A percentile compares a stretch with the other conserved stretches of the same genome.
Conservation (phyloP, 2,329 filamentous ascomycete species). For the Phyllosticta citribraziliensis region DNA sequence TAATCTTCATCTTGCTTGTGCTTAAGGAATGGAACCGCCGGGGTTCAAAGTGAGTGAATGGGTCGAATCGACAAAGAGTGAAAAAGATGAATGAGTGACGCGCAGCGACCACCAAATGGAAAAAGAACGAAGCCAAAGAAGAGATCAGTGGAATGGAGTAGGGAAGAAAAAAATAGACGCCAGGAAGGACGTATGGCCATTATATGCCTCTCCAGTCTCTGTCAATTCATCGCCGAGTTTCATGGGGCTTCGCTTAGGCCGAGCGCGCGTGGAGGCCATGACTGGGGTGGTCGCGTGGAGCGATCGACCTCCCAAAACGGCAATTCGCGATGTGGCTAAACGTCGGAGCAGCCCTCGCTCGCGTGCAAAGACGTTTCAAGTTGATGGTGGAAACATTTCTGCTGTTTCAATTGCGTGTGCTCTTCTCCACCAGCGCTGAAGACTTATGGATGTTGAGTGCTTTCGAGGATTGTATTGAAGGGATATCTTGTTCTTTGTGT, state of each 20-base stretch:
- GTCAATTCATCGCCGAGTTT: not conserved
- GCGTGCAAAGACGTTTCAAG: constrained; percentile 5
- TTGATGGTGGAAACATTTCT: constrained; percentile 4
- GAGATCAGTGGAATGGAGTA: not conserved
- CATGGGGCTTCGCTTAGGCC: constrained; percentile 7
- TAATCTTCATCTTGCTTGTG: constrained; percentile 20
- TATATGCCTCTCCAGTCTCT: not conserved
- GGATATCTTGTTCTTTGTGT: too few species aligned
- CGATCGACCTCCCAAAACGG: constrained; percentile 2
- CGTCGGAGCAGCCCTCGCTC: not conserved
- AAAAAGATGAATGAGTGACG: constrained; percentile 4
- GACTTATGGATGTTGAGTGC: not conserved
- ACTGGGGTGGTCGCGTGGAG: not conserved
- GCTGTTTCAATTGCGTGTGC: constrained; percentile 1
- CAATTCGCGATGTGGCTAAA: not conserved
- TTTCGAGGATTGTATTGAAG: too few species aligned
- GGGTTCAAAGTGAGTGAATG: constrained; percentile 7
- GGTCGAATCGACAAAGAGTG: not conserved
- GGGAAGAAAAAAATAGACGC: not conserved
- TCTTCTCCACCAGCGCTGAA: constrained; percentile 6
- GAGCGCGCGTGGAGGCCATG: constrained; percentile 2
- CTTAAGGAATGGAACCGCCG: constrained; percentile 5
- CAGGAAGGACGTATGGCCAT: not conserved
- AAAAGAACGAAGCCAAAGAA: not conserved
- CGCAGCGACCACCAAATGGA: constrained; percentile 5